Percentiles rank a stretch among this genome's conserved stretches.
Evolutionary conservation across 257 asterid species (phyloP).

Genomic region (Ocimum tenuiflorum): DNA sequence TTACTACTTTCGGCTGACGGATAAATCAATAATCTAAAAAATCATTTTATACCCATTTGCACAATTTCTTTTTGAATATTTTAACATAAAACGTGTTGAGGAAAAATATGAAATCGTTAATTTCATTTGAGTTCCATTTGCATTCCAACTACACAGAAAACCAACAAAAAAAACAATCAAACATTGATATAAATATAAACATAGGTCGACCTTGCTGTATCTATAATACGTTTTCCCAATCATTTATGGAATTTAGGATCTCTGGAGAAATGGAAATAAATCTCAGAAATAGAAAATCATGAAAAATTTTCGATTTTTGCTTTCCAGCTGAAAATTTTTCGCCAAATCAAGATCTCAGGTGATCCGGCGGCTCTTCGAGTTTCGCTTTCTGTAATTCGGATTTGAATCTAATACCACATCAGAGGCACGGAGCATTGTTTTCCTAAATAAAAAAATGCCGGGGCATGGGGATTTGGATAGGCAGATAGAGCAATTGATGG

Average conservation of each 20-base stretch:
- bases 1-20: too few species aligned
- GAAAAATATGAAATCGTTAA: too few species aligned
- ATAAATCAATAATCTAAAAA: too few species aligned
- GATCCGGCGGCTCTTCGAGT: conserved; percentile 24
- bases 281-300: conserved; percentile 27
- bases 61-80: too few species aligned
- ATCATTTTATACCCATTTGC: too few species aligned
- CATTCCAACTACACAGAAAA: conserved; percentile 29
- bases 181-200: conserved; percentile 5
- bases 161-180: not conserved
- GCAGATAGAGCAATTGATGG: conserved; percentile 90
- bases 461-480: conserved; percentile 86
- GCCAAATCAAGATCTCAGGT: conserved; percentile 42
- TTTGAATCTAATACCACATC: conserved; percentile 26
- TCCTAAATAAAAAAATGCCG: conserved; percentile 62
- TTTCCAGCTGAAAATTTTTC: not conserved
- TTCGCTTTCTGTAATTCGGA: conserved; percentile 13
- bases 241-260: conserved; percentile 25
- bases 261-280: conserved; percentile 25
- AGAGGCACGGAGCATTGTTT: conserved; percentile 20
- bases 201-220: conserved; percentile 2
- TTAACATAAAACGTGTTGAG: too few species aligned
- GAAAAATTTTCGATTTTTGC: conserved; percentile 7
- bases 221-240: conserved; percentile 10
- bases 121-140: conserved; percentile 39